Percentiles rank a stretch among this genome's conserved stretches.
phyloP scores from a whole-genome alignment of 257 asterid genomes.

The Fraxinus pennsylvanica region DNA sequence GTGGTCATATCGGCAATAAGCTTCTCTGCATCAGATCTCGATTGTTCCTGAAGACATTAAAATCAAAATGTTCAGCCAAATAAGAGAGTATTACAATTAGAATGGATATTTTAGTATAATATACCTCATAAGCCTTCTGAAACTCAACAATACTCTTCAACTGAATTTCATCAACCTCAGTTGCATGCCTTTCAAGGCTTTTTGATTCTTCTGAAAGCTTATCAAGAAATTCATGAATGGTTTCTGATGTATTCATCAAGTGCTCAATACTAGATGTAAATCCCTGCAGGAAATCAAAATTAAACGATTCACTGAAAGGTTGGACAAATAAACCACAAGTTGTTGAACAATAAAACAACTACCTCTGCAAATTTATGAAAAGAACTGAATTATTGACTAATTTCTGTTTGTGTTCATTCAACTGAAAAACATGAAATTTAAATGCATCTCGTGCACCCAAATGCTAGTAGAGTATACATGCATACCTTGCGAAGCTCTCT shows the following conservation, averaged over 20 bases:
- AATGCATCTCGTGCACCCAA: neutral
- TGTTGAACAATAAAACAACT: neutral
- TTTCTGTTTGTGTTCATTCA: neutral
- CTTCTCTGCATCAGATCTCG: constrained; percentile 67
- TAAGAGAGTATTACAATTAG: constrained; percentile 6
- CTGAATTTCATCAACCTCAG: constrained; percentile 52
- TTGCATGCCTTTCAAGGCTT: constrained; percentile 57
- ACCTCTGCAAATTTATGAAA: neutral
- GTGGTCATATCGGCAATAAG: constrained; percentile 74
- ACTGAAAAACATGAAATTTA: neutral
- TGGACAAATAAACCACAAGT: constrained; percentile 5
- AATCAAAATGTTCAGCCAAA: constrained; percentile 24
- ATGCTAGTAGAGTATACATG: neutral
- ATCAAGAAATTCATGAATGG: constrained; percentile 52
- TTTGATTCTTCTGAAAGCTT: constrained; percentile 58
- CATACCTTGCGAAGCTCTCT: constrained; percentile 84
- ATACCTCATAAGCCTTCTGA: constrained; percentile 72
- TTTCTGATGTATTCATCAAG: constrained; percentile 55
- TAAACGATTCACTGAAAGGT: neutral
- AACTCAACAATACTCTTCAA: constrained; percentile 60
- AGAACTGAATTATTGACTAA: constrained; percentile 3
- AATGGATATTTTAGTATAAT: neutral
- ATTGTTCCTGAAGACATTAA: constrained; percentile 57
- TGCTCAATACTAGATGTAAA: constrained; percentile 55
- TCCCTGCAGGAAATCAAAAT: constrained; percentile 37